These are phyloP conservation scores for Xylaria acuta DNA, from an alignment of 495 filamentous ascomycete genomes.

Conservation along the genomic window DNA sequence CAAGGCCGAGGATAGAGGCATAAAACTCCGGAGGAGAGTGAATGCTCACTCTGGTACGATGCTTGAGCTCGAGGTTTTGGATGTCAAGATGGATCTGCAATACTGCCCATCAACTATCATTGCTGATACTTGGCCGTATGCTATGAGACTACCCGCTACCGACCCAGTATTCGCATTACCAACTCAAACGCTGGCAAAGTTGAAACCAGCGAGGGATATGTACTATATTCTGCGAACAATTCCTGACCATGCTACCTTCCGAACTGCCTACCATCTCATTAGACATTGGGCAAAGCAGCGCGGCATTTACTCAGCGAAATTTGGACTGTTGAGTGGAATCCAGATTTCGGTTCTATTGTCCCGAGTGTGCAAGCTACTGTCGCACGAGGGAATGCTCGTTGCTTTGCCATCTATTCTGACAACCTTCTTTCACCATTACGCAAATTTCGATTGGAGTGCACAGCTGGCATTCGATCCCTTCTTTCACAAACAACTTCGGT, in stretches of 20 bases:
- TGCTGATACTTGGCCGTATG: constrained; percentile 49
- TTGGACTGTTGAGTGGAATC: constrained; percentile 64
- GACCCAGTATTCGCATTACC: constrained; percentile 58
- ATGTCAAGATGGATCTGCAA: constrained; percentile 62
- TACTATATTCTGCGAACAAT: constrained; percentile 59
- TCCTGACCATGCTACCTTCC: constrained; percentile 58
- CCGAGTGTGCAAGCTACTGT: constrained; percentile 57
- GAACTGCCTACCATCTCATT: constrained; percentile 57
- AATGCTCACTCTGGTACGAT: constrained; percentile 59
- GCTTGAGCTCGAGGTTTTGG: constrained; percentile 58
- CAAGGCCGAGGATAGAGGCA: constrained; percentile 44
- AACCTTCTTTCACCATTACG: constrained; percentile 65
- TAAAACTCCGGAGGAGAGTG: constrained; percentile 59
- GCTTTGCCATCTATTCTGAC: constrained; percentile 51
- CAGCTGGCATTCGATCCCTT: constrained; percentile 59
- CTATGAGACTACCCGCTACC: constrained; percentile 40
- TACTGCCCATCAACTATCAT: constrained; percentile 62
- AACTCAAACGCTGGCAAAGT: constrained; percentile 53
- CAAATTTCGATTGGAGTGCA: constrained; percentile 58
- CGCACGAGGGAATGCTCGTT: constrained; percentile 28
- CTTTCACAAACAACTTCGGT: constrained; percentile 52
- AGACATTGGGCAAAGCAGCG: constrained; percentile 61
- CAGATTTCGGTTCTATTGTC: constrained; percentile 64
- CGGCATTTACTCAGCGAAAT: constrained; percentile 63
- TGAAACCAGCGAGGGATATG: constrained; percentile 64